A percentile compares a stretch with the other conserved stretches of the same genome.
phyloP scores from a whole-genome alignment of 2,329 filamentous ascomycete species.

The Paraphoma sp. region DNA sequence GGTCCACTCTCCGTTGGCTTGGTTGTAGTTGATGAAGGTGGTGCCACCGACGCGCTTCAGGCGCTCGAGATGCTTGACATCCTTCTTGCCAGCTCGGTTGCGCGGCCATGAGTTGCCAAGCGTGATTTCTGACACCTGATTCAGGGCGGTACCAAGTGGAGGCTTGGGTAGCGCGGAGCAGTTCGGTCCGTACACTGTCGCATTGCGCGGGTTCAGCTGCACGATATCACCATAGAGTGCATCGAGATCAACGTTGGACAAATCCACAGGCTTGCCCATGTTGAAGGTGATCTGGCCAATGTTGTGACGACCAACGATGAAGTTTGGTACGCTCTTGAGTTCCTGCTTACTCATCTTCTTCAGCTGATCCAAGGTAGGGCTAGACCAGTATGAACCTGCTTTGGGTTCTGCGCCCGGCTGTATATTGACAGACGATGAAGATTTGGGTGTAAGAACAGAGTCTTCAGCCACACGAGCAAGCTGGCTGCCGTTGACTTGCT shows the following conservation, averaged over 20 bases:
- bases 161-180: constrained; percentile 25
- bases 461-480: constrained; percentile 81
- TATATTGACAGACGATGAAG: constrained; percentile 37
- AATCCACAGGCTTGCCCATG: constrained; percentile 66
- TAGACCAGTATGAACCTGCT: constrained; percentile 86
- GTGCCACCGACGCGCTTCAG: constrained; percentile 82
- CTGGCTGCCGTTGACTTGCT: constrained; percentile 76
- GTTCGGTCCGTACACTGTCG: constrained; percentile 76
- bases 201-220: constrained; percentile 75
- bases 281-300: constrained; percentile 84
- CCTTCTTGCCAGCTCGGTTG: constrained; percentile 68
- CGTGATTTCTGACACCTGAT: constrained; percentile 86
- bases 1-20: constrained; percentile 82
- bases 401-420: constrained; percentile 55
- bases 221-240: constrained; percentile 81
- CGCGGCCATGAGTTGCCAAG: constrained; percentile 94
- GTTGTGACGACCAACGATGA: constrained; percentile 82
- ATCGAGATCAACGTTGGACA: constrained; percentile 79
- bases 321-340: constrained; percentile 74
- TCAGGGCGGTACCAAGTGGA: constrained; percentile 77
- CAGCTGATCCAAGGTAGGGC: constrained; percentile 76
- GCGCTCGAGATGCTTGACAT: constrained; percentile 82
- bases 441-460: constrained; percentile 52
- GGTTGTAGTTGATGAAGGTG: constrained; percentile 80
- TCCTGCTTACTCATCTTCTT: constrained; percentile 80